These are phyloP conservation scores for Alternaria gansuensis DNA, from an alignment of 2,329 filamentous ascomycete genomes.

Conservation along the genomic window DNA sequence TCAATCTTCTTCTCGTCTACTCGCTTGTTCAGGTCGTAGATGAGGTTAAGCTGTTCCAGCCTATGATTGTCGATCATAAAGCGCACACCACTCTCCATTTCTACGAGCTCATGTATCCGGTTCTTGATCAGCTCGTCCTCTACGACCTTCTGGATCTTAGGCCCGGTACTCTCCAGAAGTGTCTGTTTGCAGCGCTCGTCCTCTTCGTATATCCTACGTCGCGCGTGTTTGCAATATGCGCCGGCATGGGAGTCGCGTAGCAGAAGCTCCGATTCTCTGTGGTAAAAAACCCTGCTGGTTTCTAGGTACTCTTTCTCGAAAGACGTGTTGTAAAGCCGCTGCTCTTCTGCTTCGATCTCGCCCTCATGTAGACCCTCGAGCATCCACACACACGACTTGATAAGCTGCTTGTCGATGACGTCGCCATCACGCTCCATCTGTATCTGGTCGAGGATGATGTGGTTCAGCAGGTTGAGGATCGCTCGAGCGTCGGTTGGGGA, in stretches of 20 bases:
- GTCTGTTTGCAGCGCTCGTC: constrained; percentile 83
- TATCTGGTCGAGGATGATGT: constrained; percentile 88
- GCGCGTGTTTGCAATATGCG: constrained; percentile 80
- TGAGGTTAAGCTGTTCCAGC: constrained; percentile 76
- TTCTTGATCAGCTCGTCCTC: constrained; percentile 80
- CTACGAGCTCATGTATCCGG: constrained; percentile 82
- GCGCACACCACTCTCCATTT: constrained; percentile 84
- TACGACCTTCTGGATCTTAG: constrained; percentile 78
- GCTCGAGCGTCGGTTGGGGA: constrained; percentile 56
- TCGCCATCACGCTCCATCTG: constrained; percentile 92
- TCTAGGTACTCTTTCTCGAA: constrained; percentile 83
- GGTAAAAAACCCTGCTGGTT: constrained; percentile 77
- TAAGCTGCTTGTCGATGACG: constrained; percentile 81
- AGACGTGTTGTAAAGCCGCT: constrained; percentile 81
- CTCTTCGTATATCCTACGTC: constrained; percentile 80
- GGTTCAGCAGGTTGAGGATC: constrained; percentile 79
- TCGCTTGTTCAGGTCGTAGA: constrained; percentile 80
- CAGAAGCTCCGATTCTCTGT: constrained; percentile 75
- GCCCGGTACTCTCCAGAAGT: constrained; percentile 74
- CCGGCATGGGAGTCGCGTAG: constrained; percentile 81
- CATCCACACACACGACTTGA: constrained; percentile 88
- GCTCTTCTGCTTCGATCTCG: constrained; percentile 76
- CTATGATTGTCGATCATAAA: constrained; percentile 94
- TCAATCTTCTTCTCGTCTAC: constrained; percentile 78
- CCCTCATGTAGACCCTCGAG: constrained; percentile 87